These are phyloP conservation scores for Candida quercuum DNA, from an alignment of 805 yeast species.

Conservation along the genomic window DNA sequence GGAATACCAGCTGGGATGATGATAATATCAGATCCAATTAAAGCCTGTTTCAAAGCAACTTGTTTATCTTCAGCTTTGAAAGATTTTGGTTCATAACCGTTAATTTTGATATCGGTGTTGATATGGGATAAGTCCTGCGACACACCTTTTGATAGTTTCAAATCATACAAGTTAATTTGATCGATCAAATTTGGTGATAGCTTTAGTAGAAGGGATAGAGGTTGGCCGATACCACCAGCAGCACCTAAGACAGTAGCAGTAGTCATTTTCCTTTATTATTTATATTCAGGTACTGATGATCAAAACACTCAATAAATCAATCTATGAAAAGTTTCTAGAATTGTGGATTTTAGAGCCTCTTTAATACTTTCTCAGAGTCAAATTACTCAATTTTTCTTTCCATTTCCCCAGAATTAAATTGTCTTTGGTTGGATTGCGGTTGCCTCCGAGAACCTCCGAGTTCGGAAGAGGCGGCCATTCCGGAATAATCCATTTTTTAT, in stretches of 20 bases:
- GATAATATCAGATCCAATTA: slow-evolving; percentile 41
- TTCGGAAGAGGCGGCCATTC: too few species aligned
- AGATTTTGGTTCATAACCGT: slow-evolving; percentile 52
- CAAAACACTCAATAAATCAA: too few species aligned
- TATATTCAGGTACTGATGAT: not conserved
- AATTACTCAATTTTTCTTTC: not conserved
- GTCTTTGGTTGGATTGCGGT: too few species aligned
- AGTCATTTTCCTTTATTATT: too few species aligned
- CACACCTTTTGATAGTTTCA: slow-evolving; percentile 80
- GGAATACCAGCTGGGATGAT: slow-evolving; percentile 82
- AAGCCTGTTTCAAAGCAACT: slow-evolving; percentile 28
- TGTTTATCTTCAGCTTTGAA: slow-evolving; percentile 51
- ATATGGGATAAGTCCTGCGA: slow-evolving; percentile 86
- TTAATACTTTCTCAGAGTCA: not conserved
- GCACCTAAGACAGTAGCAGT: slow-evolving; percentile 89
- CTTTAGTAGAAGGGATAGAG: slow-evolving; percentile 76
- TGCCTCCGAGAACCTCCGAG: not conserved
- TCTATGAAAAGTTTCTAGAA: too few species aligned
- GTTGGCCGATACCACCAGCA: slow-evolving; percentile 94
- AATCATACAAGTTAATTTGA: slow-evolving; percentile 76
- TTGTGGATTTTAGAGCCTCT: too few species aligned
- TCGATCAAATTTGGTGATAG: slow-evolving; percentile 50
- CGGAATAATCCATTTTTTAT: too few species aligned
- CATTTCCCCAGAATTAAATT: not conserved
- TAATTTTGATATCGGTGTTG: slow-evolving; percentile 57